These are phyloP conservation scores for Cyclaneusma minus DNA, from an alignment of 2,329 filamentous ascomycete species.

Conservation along the genomic window DNA sequence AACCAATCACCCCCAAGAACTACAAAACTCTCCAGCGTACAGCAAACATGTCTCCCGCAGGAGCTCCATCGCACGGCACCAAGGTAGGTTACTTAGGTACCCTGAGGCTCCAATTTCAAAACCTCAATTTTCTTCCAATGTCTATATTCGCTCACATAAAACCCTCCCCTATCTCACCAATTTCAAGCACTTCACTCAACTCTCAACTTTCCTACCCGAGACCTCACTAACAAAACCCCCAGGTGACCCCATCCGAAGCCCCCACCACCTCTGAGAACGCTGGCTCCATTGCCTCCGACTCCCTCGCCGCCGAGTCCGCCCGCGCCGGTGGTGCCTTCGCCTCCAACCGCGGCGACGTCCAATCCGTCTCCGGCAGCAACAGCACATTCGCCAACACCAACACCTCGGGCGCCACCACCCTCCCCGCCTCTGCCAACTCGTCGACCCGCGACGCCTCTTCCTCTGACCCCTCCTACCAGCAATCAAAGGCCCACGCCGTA, in stretches of 20 bases:
- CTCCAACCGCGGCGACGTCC: constrained; percentile 37
- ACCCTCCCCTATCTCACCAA: too few relatives aligned
- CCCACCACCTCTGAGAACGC: constrained; percentile 41
- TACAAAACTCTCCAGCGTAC: too few relatives aligned
- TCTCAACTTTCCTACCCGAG: too few relatives aligned
- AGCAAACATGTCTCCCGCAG: too few relatives aligned
- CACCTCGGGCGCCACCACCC: constrained; percentile 28
- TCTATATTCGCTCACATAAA: too few relatives aligned
- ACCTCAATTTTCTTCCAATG: too few relatives aligned
- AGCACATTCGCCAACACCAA: constrained; percentile 40
- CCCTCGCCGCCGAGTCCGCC: constrained; percentile 61
- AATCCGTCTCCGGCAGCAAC: constrained; percentile 30
- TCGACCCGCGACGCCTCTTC: constrained; percentile 4
- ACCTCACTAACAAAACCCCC: constrained; percentile 23
- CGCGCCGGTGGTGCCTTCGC: constrained; percentile 42
- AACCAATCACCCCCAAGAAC: too few relatives aligned
- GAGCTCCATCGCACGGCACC: too few relatives aligned
- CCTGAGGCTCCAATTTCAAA: too few relatives aligned
- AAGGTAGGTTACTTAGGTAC: too few relatives aligned
- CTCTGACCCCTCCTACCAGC: constrained; percentile 4
- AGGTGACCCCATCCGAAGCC: constrained; percentile 34
- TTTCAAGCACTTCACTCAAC: too few relatives aligned
- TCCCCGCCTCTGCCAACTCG: constrained; percentile 4
- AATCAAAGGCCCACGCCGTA: constrained; percentile 6
- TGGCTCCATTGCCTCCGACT: constrained; percentile 50